These are phyloP conservation scores for Cutaneotrichosporon arboriforme DNA, from an alignment of 1,284 basidiomycete genomes.

Conservation along the genomic window DNA sequence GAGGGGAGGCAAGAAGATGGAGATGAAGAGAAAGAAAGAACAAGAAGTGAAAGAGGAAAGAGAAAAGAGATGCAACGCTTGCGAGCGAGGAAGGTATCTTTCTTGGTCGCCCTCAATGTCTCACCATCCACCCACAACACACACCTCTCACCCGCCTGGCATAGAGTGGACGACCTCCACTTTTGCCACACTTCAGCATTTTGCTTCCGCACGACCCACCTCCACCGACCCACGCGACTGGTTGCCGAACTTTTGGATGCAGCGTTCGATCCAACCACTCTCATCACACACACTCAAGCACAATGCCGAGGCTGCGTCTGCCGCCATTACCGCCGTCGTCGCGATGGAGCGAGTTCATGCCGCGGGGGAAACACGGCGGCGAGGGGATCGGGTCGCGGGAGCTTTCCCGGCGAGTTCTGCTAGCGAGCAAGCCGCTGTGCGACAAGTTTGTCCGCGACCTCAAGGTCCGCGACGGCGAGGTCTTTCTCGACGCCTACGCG, in stretches of 20 bases:
- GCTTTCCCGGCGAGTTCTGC: constrained; percentile 15
- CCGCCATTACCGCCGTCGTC: constrained; percentile 30
- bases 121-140: no score
- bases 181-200: neutral
- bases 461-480: constrained; percentile 26
- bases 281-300: neutral
- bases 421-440: constrained; percentile 22
- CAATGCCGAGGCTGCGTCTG: constrained; percentile 26
- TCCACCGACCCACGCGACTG: constrained; percentile 1
- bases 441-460: constrained; percentile 37
- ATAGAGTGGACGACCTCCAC: constrained; percentile 1
- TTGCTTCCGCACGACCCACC: neutral
- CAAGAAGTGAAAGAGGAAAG: no score
- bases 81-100: no score
- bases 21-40: no score
- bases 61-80: no score
- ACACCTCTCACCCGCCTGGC: no score
- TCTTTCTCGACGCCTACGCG: constrained; percentile 35
- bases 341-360: constrained; percentile 15
- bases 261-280: neutral
- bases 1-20: no score
- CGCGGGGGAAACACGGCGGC: neutral
- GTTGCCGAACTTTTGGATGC: neutral
- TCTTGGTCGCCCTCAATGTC: no score
- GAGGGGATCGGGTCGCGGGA: neutral